Percentiles rank a stretch among this genome's conserved stretches.
phyloP scores from a whole-genome alignment of 1,284 basidiomycete genomes.

The Ceratobasidium sp. region DNA sequence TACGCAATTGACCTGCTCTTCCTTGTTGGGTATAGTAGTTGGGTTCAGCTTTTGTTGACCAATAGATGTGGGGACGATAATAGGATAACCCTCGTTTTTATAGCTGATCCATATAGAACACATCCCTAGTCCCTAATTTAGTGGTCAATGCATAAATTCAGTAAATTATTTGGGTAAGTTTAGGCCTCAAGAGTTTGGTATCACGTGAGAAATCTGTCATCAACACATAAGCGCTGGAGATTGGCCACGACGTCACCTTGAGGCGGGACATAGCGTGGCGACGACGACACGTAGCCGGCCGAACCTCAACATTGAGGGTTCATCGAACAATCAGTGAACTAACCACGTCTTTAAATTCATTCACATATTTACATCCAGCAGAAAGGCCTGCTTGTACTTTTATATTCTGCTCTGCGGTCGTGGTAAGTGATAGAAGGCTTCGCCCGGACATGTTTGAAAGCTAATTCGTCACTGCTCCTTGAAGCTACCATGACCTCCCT shows the following conservation, averaged over 20 bases:
- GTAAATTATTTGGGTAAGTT: too few species aligned
- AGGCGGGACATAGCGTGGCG: constrained; percentile 19
- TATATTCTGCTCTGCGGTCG: constrained; percentile 20
- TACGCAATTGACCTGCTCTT: too few species aligned
- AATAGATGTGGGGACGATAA: too few species aligned
- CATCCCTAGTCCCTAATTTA: too few species aligned
- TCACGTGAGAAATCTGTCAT: constrained; percentile 9
- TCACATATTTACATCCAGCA: not conserved
- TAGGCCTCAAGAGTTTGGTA: not conserved
- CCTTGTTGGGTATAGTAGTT: too few species aligned
- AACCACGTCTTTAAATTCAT: not conserved
- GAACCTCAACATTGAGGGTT: constrained; percentile 15
- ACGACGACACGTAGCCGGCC: constrained; percentile 32
- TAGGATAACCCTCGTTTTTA: too few species aligned
- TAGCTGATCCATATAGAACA: too few species aligned
- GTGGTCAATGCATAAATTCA: too few species aligned
- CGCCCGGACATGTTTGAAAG: not conserved
- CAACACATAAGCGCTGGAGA: constrained; percentile 11
- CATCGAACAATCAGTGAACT: not conserved
- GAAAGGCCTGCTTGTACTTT: constrained; percentile 20
- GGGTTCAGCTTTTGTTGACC: too few species aligned
- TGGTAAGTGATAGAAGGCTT: not conserved
- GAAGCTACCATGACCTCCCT: constrained; percentile 28
- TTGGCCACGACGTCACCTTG: constrained; percentile 22
- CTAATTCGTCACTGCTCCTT: not conserved